A percentile compares a stretch with the other conserved stretches of the same genome.
phyloP scores from a whole-genome alignment of 1,139 yeast species.

The Nakaseomyces glabratus region DNA sequence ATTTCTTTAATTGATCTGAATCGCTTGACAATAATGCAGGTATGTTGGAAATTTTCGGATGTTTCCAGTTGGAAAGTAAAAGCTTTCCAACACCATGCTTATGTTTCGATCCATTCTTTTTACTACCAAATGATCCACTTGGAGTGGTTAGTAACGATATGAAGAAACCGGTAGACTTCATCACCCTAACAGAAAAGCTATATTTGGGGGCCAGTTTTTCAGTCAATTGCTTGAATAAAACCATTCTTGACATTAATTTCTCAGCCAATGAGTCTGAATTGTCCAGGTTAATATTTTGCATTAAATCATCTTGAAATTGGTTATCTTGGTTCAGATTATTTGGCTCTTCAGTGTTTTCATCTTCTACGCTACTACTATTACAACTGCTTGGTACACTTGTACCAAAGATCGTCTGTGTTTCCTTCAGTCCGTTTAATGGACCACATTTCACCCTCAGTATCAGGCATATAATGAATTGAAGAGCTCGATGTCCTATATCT shows the following conservation, averaged over 20 bases:
- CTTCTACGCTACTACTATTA: conserved; percentile 19
- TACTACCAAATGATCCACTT: conserved; percentile 14
- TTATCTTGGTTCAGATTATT: conserved; percentile 9
- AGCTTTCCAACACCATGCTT: conserved; percentile 7
- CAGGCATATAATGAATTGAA: conserved; percentile 44
- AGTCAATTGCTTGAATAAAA: conserved; percentile 31
- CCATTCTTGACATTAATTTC: conserved; percentile 33
- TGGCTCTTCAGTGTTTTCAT: conserved; percentile 14
- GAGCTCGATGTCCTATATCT: conserved; percentile 42
- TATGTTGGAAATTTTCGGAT: conserved; percentile 24
- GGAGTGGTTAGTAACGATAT: conserved; percentile 35
- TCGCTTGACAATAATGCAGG: conserved; percentile 26
- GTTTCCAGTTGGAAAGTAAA: conserved; percentile 17
- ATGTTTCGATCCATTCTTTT: conserved; percentile 9
- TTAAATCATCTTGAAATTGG: conserved; percentile 13
- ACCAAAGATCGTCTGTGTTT: conserved; percentile 23
- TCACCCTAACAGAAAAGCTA: conserved; percentile 48
- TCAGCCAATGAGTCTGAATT: conserved; percentile 33
- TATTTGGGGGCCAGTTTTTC: conserved; percentile 36
- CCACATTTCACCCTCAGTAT: conserved; percentile 40
- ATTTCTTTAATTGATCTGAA: conserved; percentile 28
- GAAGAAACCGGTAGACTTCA: conserved; percentile 41
- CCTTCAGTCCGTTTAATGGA: conserved; percentile 32
- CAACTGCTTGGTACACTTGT: conserved; percentile 10
- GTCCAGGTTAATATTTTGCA: conserved; percentile 23